Conservation (phyloP, 108 stramenopile species). For the Conticribra weissflogii region DNA sequence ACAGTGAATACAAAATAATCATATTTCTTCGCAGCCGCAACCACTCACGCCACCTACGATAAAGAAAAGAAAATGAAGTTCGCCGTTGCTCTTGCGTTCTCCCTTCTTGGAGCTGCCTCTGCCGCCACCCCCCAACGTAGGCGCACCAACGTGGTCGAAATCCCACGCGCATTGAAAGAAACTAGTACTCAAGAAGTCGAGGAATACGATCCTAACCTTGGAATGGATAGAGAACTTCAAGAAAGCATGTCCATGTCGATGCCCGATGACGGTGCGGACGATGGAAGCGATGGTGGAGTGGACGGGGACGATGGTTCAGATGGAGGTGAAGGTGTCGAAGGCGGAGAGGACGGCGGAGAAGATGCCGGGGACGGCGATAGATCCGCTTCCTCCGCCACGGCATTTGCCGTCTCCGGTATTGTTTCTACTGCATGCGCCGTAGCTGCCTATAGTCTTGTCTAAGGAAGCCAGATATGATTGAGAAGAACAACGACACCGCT, state of each 20-base stretch:
- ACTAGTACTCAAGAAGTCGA: neutral
- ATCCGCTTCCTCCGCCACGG: neutral
- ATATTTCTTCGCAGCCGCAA: too few relatives aligned
- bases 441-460: neutral
- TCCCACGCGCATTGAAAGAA: neutral
- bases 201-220: neutral
- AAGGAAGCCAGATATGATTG: too few relatives aligned
- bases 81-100: too few relatives aligned
- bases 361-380: neutral
- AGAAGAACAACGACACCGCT: too few relatives aligned
- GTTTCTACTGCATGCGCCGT: neutral
- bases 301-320: neutral
- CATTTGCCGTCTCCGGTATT: neutral
- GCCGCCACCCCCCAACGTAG: neutral
- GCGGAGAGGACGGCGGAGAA: neutral
- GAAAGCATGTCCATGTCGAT: neutral
- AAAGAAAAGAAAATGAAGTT: too few relatives aligned
- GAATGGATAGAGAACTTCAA: neutral
- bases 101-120: too few relatives aligned
- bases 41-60: too few relatives aligned
- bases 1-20: too few relatives aligned
- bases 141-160: neutral
- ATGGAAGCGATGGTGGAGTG: neutral
- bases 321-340: neutral
- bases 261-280: neutral